A percentile compares a stretch with the other conserved stretches of the same genome.
phyloP scores from a whole-genome alignment of 768 basidiomycete genomes.

The Boletus barrowsii region DNA sequence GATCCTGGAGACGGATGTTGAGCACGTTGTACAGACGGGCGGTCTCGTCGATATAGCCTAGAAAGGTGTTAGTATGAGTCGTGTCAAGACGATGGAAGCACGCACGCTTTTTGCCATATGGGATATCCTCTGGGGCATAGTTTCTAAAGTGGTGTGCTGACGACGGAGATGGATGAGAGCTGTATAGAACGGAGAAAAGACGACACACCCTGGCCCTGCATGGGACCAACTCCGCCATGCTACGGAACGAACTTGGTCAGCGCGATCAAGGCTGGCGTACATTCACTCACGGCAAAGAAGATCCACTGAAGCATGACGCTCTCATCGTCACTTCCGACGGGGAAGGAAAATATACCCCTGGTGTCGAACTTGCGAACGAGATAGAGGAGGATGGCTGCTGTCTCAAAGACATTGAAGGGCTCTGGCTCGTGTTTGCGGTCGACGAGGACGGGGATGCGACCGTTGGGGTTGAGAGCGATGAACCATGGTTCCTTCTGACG shows the following conservation, averaged over 20 bases:
- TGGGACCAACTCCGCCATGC: constrained; percentile 84
- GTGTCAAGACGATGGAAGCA: background rate
- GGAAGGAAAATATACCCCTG: constrained; percentile 67
- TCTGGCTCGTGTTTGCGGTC: constrained; percentile 51
- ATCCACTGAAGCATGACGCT: constrained; percentile 83
- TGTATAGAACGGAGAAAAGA: background rate
- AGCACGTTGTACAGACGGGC: constrained; percentile 82
- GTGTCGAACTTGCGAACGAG: constrained; percentile 79
- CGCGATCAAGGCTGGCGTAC: background rate
- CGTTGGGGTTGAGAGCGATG: constrained; percentile 70
- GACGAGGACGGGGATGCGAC: constrained; percentile 65
- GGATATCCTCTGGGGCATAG: constrained; percentile 64
- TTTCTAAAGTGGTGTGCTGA: constrained; percentile 67
- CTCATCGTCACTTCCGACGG: constrained; percentile 55
- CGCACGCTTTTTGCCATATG: constrained; percentile 65
- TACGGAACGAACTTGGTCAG: constrained; percentile 24
- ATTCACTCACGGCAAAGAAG: constrained; percentile 63
- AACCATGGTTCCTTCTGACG: constrained; percentile 84
- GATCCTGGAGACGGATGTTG: constrained; percentile 66
- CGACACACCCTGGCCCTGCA: constrained; percentile 66
- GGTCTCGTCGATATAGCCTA: constrained; percentile 78
- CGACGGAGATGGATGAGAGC: background rate
- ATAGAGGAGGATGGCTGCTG: constrained; percentile 80
- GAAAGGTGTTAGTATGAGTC: constrained; percentile 14
- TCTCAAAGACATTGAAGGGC: constrained; percentile 71